Evolutionary conservation across 441 rosid species (phyloP).

Genomic region (Macaranga tanarius): DNA sequence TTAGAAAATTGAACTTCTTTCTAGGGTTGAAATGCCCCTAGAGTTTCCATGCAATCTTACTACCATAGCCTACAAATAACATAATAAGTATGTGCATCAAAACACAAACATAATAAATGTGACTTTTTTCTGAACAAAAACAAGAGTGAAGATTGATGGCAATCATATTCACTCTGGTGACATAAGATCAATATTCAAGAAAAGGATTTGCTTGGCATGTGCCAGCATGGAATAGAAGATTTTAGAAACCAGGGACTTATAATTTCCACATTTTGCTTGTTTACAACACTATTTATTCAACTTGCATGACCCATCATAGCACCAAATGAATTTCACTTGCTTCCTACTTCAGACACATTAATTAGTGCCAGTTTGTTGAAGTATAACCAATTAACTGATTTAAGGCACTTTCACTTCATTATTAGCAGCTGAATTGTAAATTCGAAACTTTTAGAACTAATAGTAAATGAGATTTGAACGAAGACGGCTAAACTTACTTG

Average conservation of each 20-base stretch:
- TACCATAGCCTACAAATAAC: neutral
- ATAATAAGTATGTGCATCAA: neutral
- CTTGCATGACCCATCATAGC: neutral
- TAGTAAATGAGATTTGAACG: neutral
- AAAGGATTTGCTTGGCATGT: neutral
- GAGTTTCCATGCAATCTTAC: neutral
- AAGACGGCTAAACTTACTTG: constrained; percentile 35
- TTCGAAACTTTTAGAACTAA: neutral
- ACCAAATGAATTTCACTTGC: neutral
- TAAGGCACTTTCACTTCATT: neutral
- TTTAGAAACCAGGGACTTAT: neutral
- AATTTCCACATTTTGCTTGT: neutral
- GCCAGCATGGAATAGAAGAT: neutral
- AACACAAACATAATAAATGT: neutral
- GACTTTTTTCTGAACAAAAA: neutral
- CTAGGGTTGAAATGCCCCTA: neutral
- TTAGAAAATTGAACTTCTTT: neutral
- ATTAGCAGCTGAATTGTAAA: constrained; percentile 9
- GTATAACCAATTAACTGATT: neutral
- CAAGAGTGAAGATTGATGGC: neutral
- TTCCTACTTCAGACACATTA: no score
- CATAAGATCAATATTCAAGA: neutral
- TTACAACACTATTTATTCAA: neutral
- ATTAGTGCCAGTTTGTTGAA: no score
- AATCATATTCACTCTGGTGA: neutral